These are phyloP conservation scores for Aspergillus persii DNA, from an alignment of 2,329 filamentous ascomycete species.

Conservation along the genomic window DNA sequence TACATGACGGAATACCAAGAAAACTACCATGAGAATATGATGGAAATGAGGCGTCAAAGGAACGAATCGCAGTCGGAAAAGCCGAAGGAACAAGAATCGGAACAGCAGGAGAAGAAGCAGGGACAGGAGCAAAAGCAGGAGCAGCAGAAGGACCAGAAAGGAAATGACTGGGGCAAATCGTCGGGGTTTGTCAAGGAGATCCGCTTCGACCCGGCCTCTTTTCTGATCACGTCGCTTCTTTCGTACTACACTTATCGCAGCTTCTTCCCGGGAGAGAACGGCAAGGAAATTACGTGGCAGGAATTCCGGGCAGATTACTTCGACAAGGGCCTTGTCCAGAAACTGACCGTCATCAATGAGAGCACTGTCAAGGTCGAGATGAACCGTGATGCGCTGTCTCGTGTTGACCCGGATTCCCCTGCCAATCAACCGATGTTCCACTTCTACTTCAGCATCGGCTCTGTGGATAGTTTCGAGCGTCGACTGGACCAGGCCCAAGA, in stretches of 20 bases:
- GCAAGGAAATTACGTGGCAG: slow-evolving; percentile 92
- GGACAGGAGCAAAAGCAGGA: slow-evolving; percentile 28
- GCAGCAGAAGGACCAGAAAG: slow-evolving; percentile 25
- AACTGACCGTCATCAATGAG: slow-evolving; percentile 76
- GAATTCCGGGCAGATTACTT: slow-evolving; percentile 92
- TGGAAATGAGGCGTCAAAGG: slow-evolving; percentile 8
- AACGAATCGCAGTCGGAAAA: slow-evolving; percentile 18
- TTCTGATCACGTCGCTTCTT: slow-evolving; percentile 58
- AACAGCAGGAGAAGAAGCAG: slow-evolving; percentile 19
- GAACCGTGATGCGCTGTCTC: slow-evolving; percentile 69
- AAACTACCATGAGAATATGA: slow-evolving; percentile 13
- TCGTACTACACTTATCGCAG: slow-evolving; percentile 63
- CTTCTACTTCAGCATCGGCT: slow-evolving; percentile 96
- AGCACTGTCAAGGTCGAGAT: slow-evolving; percentile 77
- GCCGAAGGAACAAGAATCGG: slow-evolving; percentile 26
- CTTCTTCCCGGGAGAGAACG: slow-evolving; percentile 64
- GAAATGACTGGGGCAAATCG: slow-evolving; percentile 27
- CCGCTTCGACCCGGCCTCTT: slow-evolving; percentile 55
- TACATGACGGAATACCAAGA: slow-evolving; percentile 45
- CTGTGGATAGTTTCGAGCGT: slow-evolving; percentile 87
- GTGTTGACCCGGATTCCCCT: slow-evolving; percentile 73
- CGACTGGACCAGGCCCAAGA: slow-evolving; percentile 83
- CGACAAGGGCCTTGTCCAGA: slow-evolving; percentile 93
- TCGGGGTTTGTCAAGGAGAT: slow-evolving; percentile 43
- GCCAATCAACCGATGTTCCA: slow-evolving; percentile 67